Conservation (phyloP, 2,329 filamentous ascomycete genomes). For the Paraphaeosphaeria minitans region DNA sequence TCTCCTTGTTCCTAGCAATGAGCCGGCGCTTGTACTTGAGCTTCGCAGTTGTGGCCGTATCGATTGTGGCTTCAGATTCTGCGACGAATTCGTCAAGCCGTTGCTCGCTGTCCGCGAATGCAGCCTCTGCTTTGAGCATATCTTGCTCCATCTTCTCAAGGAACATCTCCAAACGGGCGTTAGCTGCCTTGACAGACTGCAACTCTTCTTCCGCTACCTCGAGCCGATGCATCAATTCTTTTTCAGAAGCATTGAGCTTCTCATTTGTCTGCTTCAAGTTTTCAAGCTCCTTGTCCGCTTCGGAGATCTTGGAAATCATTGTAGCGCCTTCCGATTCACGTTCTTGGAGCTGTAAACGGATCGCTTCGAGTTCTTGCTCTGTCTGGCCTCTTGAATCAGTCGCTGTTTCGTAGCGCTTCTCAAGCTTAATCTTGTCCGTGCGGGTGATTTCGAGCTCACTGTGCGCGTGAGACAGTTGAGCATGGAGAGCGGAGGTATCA, state of each 20-base stretch:
- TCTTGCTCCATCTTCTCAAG: slow-evolving; percentile 38
- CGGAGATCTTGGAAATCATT: slow-evolving; percentile 23
- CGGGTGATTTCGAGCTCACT: slow-evolving; percentile 13
- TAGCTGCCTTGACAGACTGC: slow-evolving; percentile 32
- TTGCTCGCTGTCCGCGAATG: slow-evolving; percentile 37
- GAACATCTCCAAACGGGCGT: slow-evolving; percentile 39
- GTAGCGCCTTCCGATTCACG: slow-evolving; percentile 22
- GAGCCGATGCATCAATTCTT: slow-evolving; percentile 33
- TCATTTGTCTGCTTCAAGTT: slow-evolving; percentile 32
- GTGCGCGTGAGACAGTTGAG: slow-evolving; percentile 8
- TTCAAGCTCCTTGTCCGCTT: slow-evolving; percentile 35
- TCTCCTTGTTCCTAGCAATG: slow-evolving; percentile 32
- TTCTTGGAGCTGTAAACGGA: slow-evolving; percentile 20
- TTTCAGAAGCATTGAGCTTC: slow-evolving; percentile 36
- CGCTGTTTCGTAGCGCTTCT: slow-evolving; percentile 10
- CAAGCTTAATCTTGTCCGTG: slow-evolving; percentile 7
- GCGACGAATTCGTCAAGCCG: slow-evolving; percentile 33
- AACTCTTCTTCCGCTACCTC: slow-evolving; percentile 41
- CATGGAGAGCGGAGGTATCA: slow-evolving; percentile 12
- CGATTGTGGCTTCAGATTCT: slow-evolving; percentile 38
- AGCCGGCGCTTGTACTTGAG: slow-evolving; percentile 40
- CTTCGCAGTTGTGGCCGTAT: slow-evolving; percentile 31
- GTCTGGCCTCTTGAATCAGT: slow-evolving; percentile 6
- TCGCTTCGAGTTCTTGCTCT: slow-evolving; percentile 17
- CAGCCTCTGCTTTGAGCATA: slow-evolving; percentile 36